Percentiles rank a stretch among this genome's conserved stretches.
Conservation (phyloP, 2,329 filamentous ascomycete genomes). For the Microsporum canis region DNA sequence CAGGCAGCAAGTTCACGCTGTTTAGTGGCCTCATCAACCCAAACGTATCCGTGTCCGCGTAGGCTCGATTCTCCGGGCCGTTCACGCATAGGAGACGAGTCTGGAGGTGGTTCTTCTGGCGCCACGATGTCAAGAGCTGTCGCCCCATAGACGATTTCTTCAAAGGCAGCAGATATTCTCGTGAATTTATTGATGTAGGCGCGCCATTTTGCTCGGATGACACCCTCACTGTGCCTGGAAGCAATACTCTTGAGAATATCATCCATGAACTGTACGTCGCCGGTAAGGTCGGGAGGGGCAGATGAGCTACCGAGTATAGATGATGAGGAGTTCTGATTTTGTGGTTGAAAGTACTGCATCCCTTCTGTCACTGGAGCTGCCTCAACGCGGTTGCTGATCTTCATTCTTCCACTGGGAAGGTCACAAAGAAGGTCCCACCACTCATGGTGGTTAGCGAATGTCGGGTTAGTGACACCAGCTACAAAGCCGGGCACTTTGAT, state of each 20-base stretch:
- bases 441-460: conserved; percentile 85
- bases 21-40: conserved; percentile 71
- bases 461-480: conserved; percentile 92
- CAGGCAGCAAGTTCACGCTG: conserved; percentile 82
- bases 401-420: conserved; percentile 80
- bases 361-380: conserved; percentile 71
- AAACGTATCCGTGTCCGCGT: conserved; percentile 86
- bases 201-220: conserved; percentile 83
- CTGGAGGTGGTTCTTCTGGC: conserved; percentile 48
- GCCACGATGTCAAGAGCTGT: conserved; percentile 75
- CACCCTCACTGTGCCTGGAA: conserved; percentile 76
- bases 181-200: conserved; percentile 93
- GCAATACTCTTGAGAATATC: conserved; percentile 73
- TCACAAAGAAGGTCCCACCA: conserved; percentile 99
- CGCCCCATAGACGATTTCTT: conserved; percentile 89
- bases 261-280: conserved; percentile 80
- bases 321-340: conserved; percentile 29
- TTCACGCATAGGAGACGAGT: conserved; percentile 28
- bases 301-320: conserved; percentile 14
- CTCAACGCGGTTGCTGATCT: conserved; percentile 84
- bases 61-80: conserved; percentile 39
- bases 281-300: conserved; percentile 55
- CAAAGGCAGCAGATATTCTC: conserved; percentile 81
- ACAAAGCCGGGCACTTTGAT: conserved; percentile 95
- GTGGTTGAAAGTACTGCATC: conserved; percentile 74